Evolutionary conservation across 2,329 filamentous ascomycete genomes (phyloP).

Genomic region (Penicillium sp.): DNA sequence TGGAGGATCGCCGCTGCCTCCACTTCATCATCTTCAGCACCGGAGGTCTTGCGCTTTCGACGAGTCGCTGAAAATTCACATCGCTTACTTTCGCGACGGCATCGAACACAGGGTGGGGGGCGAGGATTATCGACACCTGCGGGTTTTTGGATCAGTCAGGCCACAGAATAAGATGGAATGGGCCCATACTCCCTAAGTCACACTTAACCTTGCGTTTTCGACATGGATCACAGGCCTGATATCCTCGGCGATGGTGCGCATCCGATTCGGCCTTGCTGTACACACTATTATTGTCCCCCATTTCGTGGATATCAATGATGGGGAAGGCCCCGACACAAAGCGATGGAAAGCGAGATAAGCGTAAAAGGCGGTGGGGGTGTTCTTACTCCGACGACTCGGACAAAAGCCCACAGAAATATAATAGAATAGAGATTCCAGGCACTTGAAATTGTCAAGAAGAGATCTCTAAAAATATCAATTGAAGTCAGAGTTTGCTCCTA

Average conservation of each 20-base stretch:
- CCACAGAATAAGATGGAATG: slow-evolving; percentile 8
- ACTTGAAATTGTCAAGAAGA: neutral
- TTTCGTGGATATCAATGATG: slow-evolving; percentile 24
- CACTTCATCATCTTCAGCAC: slow-evolving; percentile 40
- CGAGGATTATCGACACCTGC: slow-evolving; percentile 80
- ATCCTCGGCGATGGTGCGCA: slow-evolving; percentile 46
- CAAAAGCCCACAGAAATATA: neutral
- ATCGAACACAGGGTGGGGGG: slow-evolving; percentile 90
- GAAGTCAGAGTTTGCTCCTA: neutral
- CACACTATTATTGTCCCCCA: slow-evolving; percentile 22
- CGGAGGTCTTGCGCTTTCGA: slow-evolving; percentile 77
- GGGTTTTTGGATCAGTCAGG: slow-evolving; percentile 16
- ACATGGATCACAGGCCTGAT: slow-evolving; percentile 51
- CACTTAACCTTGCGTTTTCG: slow-evolving; percentile 51
- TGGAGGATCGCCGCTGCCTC: slow-evolving; percentile 41
- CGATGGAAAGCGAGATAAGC: slow-evolving; percentile 43
- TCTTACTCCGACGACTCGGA: slow-evolving; percentile 16
- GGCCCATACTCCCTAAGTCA: slow-evolving; percentile 45
- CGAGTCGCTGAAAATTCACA: slow-evolving; percentile 96
- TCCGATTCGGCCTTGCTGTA: slow-evolving; percentile 33
- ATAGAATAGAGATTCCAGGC: neutral
- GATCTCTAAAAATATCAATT: neutral
- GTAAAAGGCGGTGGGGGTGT: slow-evolving; percentile 35
- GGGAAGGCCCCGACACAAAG: slow-evolving; percentile 26
- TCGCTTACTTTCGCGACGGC: slow-evolving; percentile 90